Evolutionary conservation across 2,329 filamentous ascomycete species (phyloP), one percentile per base, ranked within the genome.

Genomic region (Aspergillus pseudoviridinutans): DNA sequence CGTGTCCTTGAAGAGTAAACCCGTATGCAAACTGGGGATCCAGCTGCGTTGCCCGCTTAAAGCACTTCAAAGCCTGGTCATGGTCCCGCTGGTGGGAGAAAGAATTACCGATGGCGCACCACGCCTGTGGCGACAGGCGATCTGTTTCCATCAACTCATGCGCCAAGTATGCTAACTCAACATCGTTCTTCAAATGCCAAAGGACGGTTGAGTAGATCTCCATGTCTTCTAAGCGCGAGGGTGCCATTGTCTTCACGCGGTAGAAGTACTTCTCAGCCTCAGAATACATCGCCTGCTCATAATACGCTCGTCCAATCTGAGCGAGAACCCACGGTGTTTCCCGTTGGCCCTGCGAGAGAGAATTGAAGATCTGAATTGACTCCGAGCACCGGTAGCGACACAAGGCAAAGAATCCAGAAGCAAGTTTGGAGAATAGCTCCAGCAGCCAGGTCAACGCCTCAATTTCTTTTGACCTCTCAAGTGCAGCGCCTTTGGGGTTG

Each of bases 181-280:
- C 90, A 69, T 97, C 93, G 61, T 90, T 88, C 74, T 96, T 96
- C 61, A 97, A 79, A 73, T 97, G 92, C 94, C 95, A 99, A n/a
- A 99, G 82, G n/a, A 96, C 88, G 0, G 94, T 99, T 14, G 93
- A 97, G 76, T 96, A 99, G 38, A 97, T 87, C 71, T 99, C 94
- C 92, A 97, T 97, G 69, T 97, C 92, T 70, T 96, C 89, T 49
- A 95, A 81, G 3, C 91, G 86, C 1, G 90, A 90, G 1, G 93
- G 93, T 12, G 90, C 87, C 64, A 94, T 81, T 32, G 88, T 84
- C 52, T 91, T 87, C 63, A 99, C 84, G 56, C 87, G 86, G 57
- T 86, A 82, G 73, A 96, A 99, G 67, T 87, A 89, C 62, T 89
- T 91, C 71, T 96, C 93, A 3, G 94, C 91, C 61, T 96, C 91